Conservation (phyloP, 257 asterid species). For the Knoxia roxburghii region DNA sequence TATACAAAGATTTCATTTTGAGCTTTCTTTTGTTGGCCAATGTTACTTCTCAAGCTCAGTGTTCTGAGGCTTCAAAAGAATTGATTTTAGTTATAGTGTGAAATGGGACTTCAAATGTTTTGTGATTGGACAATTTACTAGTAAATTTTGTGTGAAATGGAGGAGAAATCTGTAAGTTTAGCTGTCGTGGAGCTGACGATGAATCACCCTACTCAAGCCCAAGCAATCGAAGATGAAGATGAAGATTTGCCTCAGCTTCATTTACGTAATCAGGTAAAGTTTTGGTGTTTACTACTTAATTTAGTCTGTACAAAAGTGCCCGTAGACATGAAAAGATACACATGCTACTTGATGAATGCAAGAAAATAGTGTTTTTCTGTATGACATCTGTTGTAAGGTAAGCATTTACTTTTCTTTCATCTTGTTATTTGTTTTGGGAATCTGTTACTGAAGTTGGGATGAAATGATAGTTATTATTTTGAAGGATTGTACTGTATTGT, state of each 20-base stretch:
- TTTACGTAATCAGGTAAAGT: constrained; percentile 4
- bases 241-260: constrained; percentile 9
- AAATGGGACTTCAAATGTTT: not conserved
- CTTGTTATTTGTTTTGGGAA: not conserved
- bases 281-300: not conserved
- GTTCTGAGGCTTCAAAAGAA: not conserved
- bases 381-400: not conserved
- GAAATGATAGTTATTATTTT: not conserved
- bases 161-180: constrained; percentile 15
- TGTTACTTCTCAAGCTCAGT: not conserved
- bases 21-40: not conserved
- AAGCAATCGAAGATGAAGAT: constrained; percentile 12
- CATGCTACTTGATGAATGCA: not conserved
- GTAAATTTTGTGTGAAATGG: constrained; percentile 10
- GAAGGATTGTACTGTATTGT: not conserved
- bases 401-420: not conserved
- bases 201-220: constrained; percentile 13
- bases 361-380: not conserved
- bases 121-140: not conserved
- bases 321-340: not conserved
- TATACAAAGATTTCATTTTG: constrained; percentile 3
- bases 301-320: not conserved
- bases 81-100: not conserved
- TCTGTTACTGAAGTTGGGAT: not conserved
- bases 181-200: constrained; percentile 9